phyloP scores from a whole-genome alignment of 176 grass and related monocot genomes.

The Bothriochloa decipiens region DNA sequence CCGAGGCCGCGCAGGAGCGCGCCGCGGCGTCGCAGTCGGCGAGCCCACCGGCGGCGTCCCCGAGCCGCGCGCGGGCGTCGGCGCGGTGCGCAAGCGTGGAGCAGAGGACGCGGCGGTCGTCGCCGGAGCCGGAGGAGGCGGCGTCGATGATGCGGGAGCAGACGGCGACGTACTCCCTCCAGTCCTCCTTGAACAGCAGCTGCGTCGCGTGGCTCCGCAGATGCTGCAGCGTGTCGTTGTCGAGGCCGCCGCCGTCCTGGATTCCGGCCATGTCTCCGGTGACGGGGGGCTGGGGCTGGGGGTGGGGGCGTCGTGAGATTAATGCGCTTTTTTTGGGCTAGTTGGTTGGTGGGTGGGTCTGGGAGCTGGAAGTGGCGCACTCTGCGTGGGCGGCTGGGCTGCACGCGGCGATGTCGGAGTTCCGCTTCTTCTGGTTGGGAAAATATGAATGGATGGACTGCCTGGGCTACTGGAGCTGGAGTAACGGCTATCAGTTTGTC shows the following conservation, averaged over 20 bases:
- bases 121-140: not conserved
- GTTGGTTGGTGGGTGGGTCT: conserved; percentile 1
- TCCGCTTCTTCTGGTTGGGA: conserved; percentile 19
- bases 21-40: conserved; percentile 60
- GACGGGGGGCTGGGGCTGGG: not conserved
- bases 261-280: conserved; percentile 1
- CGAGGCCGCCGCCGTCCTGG: conserved; percentile 35
- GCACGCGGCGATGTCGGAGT: conserved; percentile 30
- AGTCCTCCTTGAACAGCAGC: conserved; percentile 80
- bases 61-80: conserved; percentile 66
- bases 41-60: conserved; percentile 53
- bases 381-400: not conserved
- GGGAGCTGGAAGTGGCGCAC: conserved; percentile 34
- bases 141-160: conserved; percentile 62
- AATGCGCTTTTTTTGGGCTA: not conserved
- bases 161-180: conserved; percentile 75
- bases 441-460: conserved; percentile 21
- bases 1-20: conserved; percentile 62
- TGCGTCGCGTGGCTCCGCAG: conserved; percentile 70
- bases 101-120: conserved; percentile 58
- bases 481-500: conserved; percentile 38
- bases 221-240: conserved; percentile 69
- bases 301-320: not conserved
- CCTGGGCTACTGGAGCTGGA: not conserved
- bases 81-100: conserved; percentile 64